Base-by-base conservation (phyloP, 257 asterid genomes). In the Plantago ovata region DNA sequence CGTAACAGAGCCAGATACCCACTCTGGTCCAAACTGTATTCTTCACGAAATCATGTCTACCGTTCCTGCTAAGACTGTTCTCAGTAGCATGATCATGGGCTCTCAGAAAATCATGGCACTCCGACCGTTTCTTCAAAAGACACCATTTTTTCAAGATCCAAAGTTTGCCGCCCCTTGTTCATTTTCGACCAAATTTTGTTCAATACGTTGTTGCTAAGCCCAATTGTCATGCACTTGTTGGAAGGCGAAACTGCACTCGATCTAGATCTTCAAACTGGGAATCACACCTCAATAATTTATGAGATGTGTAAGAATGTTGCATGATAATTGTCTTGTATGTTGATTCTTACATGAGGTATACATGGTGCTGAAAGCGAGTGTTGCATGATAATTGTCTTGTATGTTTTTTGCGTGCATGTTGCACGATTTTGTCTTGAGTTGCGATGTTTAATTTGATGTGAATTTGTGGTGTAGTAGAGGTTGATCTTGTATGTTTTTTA, bases 41-140 rank as follows among this genome's bases (percentile, higher is more conserved):
- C 14, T 51, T 55, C 6, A 3, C 6, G 64, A 59, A 9, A 59
- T 59, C 13, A 13, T 59, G 38, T 12, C 53, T 4, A 5, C 53
- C 4, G 28, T 59, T 18, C 64, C 64, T 9, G 54, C 64, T 8
- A 59, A 59, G 10, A 59, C 53, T 8, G 63, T 42, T 50, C 22
- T 58, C 12, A 7, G 53, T 7, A 40, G 63, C 52, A 58, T 12
- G 63, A n/a, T n/a, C n/a, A n/a, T n/a, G n/a, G n/a, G 1, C 54
- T 0, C n/a, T 59, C 9, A n/a, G 23, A 1, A 43, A 59, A 9
- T 24, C 53, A 23, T 43, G 64, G 64, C 23, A 21, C 10, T 43
- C 43, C 5, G n/a, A 13, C 42, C 20, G 13, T 9, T 19, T n/a
- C 22, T 58, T 58, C 16, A 10, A n/a, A 13, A 7, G 14, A 9